phyloP scores from a whole-genome alignment of 2,329 filamentous ascomycete species.

The Trichocomaceae sp. region DNA sequence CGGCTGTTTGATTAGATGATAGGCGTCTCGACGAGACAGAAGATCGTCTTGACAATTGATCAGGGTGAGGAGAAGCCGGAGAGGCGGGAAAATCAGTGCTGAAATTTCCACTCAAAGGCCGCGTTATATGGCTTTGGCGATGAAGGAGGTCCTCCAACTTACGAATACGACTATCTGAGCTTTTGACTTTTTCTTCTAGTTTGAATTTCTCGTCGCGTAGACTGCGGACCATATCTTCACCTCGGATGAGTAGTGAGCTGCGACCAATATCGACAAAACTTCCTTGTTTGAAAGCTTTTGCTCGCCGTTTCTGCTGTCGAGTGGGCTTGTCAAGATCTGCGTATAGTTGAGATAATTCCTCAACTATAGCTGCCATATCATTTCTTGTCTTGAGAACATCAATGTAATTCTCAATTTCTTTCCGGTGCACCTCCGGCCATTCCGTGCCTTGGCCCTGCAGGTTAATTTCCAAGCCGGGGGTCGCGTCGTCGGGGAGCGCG shows the following conservation, averaged over 20 bases:
- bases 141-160: slow-evolving; percentile 89
- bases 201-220: slow-evolving; percentile 78
- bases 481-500: slow-evolving; percentile 57
- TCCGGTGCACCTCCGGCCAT: slow-evolving; percentile 71
- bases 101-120: slow-evolving; percentile 48
- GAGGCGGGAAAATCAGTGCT: slow-evolving; percentile 36
- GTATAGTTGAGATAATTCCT: slow-evolving; percentile 68
- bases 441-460: slow-evolving; percentile 69
- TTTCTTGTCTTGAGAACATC: slow-evolving; percentile 59
- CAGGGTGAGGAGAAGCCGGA: slow-evolving; percentile 37
- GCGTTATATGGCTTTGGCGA: slow-evolving; percentile 59
- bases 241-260: slow-evolving; percentile 75
- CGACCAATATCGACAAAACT: slow-evolving; percentile 90
- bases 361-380: slow-evolving; percentile 58
- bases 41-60: slow-evolving; percentile 48
- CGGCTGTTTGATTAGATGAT: slow-evolving; percentile 53
- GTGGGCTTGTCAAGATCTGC: slow-evolving; percentile 75
- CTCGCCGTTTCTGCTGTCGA: slow-evolving; percentile 75
- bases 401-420: slow-evolving; percentile 71
- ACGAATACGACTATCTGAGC: slow-evolving; percentile 82
- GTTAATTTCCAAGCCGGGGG: slow-evolving; percentile 77
- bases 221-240: slow-evolving; percentile 70
- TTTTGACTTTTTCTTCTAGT: slow-evolving; percentile 66
- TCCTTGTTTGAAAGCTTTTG: slow-evolving; percentile 93
- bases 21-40: slow-evolving; percentile 56